A percentile compares a stretch with the other conserved stretches of the same genome.
Evolutionary conservation across 2,329 filamentous ascomycete species (phyloP).

Genomic region (Verticillium isaacii): DNA sequence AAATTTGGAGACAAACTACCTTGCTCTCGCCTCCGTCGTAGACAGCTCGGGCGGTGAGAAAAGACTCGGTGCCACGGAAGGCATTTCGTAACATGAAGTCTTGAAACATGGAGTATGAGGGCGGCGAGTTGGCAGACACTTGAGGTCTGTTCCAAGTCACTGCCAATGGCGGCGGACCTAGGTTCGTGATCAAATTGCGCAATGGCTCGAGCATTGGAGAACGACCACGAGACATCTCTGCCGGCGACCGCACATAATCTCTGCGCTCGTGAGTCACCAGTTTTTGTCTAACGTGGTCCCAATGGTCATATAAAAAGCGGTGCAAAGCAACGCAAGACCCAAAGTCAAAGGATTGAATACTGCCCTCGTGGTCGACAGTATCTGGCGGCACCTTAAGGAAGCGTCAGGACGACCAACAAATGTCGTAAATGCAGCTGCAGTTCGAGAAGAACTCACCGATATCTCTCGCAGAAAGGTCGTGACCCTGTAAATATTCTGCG

Average conservation of each 20-base stretch:
- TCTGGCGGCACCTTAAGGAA: slow-evolving; percentile 39
- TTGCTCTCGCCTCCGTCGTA: slow-evolving; percentile 70
- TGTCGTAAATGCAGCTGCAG: slow-evolving; percentile 8
- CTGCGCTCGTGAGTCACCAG: slow-evolving; percentile 55
- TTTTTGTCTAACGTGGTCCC: slow-evolving; percentile 64
- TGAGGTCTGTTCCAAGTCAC: slow-evolving; percentile 66
- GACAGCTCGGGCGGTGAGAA: slow-evolving; percentile 59
- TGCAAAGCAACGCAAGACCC: slow-evolving; percentile 67
- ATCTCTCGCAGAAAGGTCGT: slow-evolving; percentile 65
- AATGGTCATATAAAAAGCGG: slow-evolving; percentile 66
- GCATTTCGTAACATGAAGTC: slow-evolving; percentile 70
- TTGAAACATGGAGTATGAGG: slow-evolving; percentile 63
- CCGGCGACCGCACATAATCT: slow-evolving; percentile 50
- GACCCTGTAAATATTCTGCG: slow-evolving; percentile 63
- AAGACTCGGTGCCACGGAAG: slow-evolving; percentile 59
- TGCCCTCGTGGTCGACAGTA: slow-evolving; percentile 31
- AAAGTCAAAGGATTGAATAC: slow-evolving; percentile 58
- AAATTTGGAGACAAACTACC: slow-evolving; percentile 23
- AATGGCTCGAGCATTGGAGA: slow-evolving; percentile 57
- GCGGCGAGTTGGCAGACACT: slow-evolving; percentile 58
- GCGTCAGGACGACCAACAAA: background rate
- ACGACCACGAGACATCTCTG: slow-evolving; percentile 45
- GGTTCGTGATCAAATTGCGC: slow-evolving; percentile 57
- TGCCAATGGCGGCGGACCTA: slow-evolving; percentile 63
- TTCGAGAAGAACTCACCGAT: slow-evolving; percentile 40